Evolutionary conservation across 305 asterid species (phyloP), one percentile per base, ranked within the genome.

Genomic region (Solanum chacoense): DNA sequence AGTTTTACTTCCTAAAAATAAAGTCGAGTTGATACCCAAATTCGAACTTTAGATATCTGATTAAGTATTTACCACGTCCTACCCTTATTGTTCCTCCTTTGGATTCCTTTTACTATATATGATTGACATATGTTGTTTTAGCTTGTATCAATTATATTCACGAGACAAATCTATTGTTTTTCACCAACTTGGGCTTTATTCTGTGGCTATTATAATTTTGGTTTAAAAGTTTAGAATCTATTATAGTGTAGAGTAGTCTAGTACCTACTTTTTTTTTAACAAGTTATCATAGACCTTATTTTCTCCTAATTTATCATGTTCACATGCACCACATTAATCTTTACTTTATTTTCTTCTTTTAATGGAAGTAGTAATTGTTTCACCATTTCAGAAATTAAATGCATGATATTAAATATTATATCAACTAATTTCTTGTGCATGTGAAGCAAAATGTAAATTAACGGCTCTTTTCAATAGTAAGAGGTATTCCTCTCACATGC

Each of bases 71-170:
- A 67, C 0, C 8, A 10, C 12, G 6, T 59, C n/a, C n/a, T n/a
- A 22, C 2, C 26, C 2, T 59, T 59, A 59, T 20, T 65, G 29
- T 0, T 77, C 10, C 31, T 36, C 84, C 18, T 77, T 24, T 77
- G 6, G 63, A 78, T 78, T 78, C 84, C 84, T 78, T 78, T 50
- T 78, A 40, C 26, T 79, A 79, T n/a, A n/a, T n/a, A n/a, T 79
- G 63, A 78, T 80, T 8, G 69, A 9, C 0, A 18, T 16, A 80
- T 40, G 29, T 50, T 81, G 8, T 83, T 11, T 50, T 29, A 83
- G 73, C 20, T 5, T 50, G 18, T 6, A 26, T 37, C 79, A 73
- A 37, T 20, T 32, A 74, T 32, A 74, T 16, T 83, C 86, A 83
- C 86, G 73, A 26, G 86, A 83, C 31, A 67, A 29, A 50, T 45